Base-by-base conservation (phyloP, 1,139 yeast genomes). In the Blastobotrys raffinosifermentans region DNA sequence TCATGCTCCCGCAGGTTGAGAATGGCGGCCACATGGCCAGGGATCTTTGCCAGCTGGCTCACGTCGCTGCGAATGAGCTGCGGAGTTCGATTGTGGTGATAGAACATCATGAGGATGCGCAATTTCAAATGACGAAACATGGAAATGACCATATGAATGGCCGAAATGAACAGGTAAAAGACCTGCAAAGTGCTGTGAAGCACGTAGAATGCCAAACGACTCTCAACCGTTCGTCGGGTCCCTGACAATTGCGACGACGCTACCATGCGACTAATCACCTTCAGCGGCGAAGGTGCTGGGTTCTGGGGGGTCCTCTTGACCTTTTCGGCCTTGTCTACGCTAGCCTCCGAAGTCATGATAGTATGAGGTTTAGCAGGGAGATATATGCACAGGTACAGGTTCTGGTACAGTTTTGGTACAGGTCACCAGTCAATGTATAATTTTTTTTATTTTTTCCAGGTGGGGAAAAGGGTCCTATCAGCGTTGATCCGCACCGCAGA, bases 61-160 rank as follows among this genome's bases (percentile, higher is more conserved):
- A 86, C 87, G 61, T 93, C 98, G 45, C 81, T 80, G 46, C 94
- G 75, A 47, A 91, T 86, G 43, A 87, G 68, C 51, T 82, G 87
- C 1, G 97, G 96, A 2, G 94, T 78, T 50, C 80, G 78, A 44
- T 83, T 76, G 9, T 94, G 94, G 55, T 80, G 83, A 58, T 82
- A 84, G 7, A 84, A 74, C 39, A 86, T 58, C 40, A 76, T 77
- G 40, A 77, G 64, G 39, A 79, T 65, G 50, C 77, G 73, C 45
- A 85, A 69, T 48, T 72, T 67, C 38, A 73, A 52, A 43, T 73
- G 70, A 50, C 82, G 75, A 57, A 72, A 75, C 20, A 41, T 32
- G 19, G 42, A 45, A n/a, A 37, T 25, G 23, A 43, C 26, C 20
- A 38, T 32, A 18, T 36, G 46, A 29, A 33, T 36, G 13, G 40